These are phyloP conservation scores for Linderniella brevidens DNA, from an alignment of 257 asterid species.

Conservation along the genomic window DNA sequence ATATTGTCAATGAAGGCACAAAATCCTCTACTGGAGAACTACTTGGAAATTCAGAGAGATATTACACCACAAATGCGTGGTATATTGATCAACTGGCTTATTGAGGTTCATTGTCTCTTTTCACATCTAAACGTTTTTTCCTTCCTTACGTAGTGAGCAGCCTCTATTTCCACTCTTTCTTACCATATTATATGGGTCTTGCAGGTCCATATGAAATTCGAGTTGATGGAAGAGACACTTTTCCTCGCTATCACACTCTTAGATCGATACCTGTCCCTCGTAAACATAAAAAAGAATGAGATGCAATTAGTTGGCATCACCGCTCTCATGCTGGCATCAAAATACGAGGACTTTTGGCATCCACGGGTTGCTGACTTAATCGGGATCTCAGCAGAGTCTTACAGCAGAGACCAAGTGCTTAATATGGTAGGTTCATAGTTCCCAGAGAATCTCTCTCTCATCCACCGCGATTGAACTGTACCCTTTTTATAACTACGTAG, in stretches of 20 bases:
- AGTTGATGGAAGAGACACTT: constrained; percentile 87
- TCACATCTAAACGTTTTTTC: constrained; percentile 2
- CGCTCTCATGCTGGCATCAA: constrained; percentile 84
- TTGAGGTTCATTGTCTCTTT: constrained; percentile 39
- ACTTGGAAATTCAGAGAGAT: constrained; percentile 43
- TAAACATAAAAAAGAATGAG: constrained; percentile 48
- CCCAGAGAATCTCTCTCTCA: not conserved
- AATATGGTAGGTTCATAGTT: constrained; percentile 41
- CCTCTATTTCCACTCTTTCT: constrained; percentile 7
- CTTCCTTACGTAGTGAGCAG: constrained; percentile 8
- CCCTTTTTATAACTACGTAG: not conserved
- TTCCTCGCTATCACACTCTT: constrained; percentile 67
- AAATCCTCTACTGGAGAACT: constrained; percentile 36
- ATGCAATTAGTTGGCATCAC: constrained; percentile 93
- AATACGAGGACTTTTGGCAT: constrained; percentile 94
- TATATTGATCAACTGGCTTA: constrained; percentile 85
- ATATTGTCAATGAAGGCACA: constrained; percentile 28
- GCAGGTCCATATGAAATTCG: constrained; percentile 72
- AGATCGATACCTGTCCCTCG: constrained; percentile 57
- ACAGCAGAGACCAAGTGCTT: constrained; percentile 73
- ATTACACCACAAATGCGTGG: constrained; percentile 88
- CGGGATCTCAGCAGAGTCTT: constrained; percentile 72
- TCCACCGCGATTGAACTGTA: not conserved
- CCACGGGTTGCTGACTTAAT: constrained; percentile 80
- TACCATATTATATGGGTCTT: constrained; percentile 10